phyloP scores from a whole-genome alignment of 2,329 filamentous ascomycete genomes.

The Penicillium sp. region DNA sequence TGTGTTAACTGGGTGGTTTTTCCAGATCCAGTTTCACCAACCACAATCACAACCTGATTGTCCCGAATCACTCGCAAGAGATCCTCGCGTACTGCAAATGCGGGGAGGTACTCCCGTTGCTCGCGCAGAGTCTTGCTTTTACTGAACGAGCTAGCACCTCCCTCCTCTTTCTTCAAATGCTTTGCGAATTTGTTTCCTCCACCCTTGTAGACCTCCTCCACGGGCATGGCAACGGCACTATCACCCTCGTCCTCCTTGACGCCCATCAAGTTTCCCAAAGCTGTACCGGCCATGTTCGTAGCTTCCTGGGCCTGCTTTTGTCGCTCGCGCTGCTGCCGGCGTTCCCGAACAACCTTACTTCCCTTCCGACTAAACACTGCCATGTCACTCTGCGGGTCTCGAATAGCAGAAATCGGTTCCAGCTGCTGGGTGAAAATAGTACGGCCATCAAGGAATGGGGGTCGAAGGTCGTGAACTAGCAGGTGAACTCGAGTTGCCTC shows the following conservation, averaged over 20 bases:
- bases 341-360: constrained; percentile 87
- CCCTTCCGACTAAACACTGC: constrained; percentile 96
- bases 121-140: constrained; percentile 86
- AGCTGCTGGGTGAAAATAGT: constrained; percentile 97
- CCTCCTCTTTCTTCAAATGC: constrained; percentile 83
- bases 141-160: constrained; percentile 84
- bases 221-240: constrained; percentile 75
- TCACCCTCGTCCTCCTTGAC: constrained; percentile 88
- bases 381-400: constrained; percentile 96
- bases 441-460: constrained; percentile 90
- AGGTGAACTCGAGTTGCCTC: constrained; percentile 87
- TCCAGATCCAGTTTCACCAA: constrained; percentile 94
- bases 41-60: constrained; percentile 95
- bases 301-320: constrained; percentile 94
- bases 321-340: constrained; percentile 85
- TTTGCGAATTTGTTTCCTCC: constrained; percentile 77
- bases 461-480: constrained; percentile 87
- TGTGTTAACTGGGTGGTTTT: constrained; percentile 98
- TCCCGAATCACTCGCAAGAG: constrained; percentile 87
- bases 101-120: constrained; percentile 89
- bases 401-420: constrained; percentile 88
- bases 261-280: constrained; percentile 91
- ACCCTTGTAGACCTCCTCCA: constrained; percentile 66
- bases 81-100: constrained; percentile 94
- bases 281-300: constrained; percentile 87